phyloP scores from a whole-genome alignment of 306 rosid species.

The Lupinus albus region DNA sequence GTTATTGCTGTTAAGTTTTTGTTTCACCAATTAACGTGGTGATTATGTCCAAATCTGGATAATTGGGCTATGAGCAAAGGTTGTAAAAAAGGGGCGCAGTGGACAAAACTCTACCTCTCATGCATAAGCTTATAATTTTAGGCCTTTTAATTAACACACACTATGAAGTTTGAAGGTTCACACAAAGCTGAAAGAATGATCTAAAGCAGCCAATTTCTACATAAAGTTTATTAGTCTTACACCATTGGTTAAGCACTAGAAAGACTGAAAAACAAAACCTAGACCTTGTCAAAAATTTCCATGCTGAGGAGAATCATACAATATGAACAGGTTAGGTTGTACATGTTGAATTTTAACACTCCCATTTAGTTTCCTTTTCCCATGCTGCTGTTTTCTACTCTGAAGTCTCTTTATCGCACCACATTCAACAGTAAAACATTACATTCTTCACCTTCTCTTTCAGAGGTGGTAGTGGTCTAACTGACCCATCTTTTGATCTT shows the following conservation, averaged over 20 bases:
- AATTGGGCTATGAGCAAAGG: neutral
- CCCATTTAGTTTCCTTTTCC: slow-evolving; percentile 28
- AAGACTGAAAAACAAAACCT: slow-evolving; percentile 31
- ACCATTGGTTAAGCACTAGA: slow-evolving; percentile 19
- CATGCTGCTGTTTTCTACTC: slow-evolving; percentile 29
- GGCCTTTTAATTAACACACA: too few relatives aligned
- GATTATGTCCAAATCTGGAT: neutral
- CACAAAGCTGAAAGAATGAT: slow-evolving; percentile 3
- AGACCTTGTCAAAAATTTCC: slow-evolving; percentile 31
- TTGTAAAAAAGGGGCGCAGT: too few relatives aligned
- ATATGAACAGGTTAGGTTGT: slow-evolving; percentile 38
- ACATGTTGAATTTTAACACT: slow-evolving; percentile 30
- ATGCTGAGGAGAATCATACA: slow-evolving; percentile 34
- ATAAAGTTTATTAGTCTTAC: neutral
- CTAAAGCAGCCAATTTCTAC: slow-evolving; percentile 20
- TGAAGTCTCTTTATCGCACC: slow-evolving; percentile 4
- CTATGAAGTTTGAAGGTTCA: slow-evolving; percentile 6
- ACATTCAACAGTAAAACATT: slow-evolving; percentile 69
- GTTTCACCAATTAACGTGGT: neutral
- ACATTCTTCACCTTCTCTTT: slow-evolving; percentile 78
- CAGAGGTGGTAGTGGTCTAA: slow-evolving; percentile 72
- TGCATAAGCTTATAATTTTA: too few relatives aligned
- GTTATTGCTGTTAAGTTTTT: too few relatives aligned
- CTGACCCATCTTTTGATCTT: slow-evolving; percentile 53
- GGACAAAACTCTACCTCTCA: too few relatives aligned